Percentiles rank a stretch among this genome's conserved stretches.
These are phyloP conservation scores for Talaromyces nanjingensis DNA, from an alignment of 495 filamentous ascomycete genomes.

Conservation along the genomic window DNA sequence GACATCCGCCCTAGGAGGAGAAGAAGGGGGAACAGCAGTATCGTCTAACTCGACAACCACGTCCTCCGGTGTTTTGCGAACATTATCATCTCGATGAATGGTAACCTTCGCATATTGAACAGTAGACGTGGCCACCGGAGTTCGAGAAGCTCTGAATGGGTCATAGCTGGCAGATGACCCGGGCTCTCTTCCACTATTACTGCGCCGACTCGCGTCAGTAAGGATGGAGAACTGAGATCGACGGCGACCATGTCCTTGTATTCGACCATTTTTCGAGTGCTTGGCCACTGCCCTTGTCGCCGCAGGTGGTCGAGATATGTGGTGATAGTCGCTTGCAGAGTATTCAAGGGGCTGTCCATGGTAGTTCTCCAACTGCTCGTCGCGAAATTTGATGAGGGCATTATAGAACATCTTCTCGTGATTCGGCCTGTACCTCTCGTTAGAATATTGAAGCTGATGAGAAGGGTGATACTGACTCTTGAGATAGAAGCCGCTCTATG, in stretches of 20 bases:
- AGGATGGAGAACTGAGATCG: constrained; percentile 68
- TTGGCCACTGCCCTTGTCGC: constrained; percentile 41
- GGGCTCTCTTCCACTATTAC: constrained; percentile 39
- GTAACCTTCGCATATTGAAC: constrained; percentile 55
- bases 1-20: constrained; percentile 8
- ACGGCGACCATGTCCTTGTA: constrained; percentile 38
- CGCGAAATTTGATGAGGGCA: constrained; percentile 69
- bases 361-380: constrained; percentile 80
- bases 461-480: constrained; percentile 53
- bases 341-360: constrained; percentile 61
- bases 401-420: constrained; percentile 90
- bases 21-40: constrained; percentile 12
- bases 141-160: constrained; percentile 67
- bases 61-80: constrained; percentile 6
- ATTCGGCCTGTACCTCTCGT: constrained; percentile 55
- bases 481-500: constrained; percentile 54
- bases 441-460: constrained; percentile 5
- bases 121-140: constrained; percentile 27
- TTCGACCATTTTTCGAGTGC: constrained; percentile 20
- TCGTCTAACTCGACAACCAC: constrained; percentile 14
- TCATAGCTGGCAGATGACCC: constrained; percentile 61
- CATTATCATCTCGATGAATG: constrained; percentile 46
- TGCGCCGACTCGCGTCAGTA: constrained; percentile 42
- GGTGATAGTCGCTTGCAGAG: constrained; percentile 83
- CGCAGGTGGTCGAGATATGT: constrained; percentile 50